Conservation (phyloP, 192 early-diverging fungal species). For the Backusella sp. region DNA sequence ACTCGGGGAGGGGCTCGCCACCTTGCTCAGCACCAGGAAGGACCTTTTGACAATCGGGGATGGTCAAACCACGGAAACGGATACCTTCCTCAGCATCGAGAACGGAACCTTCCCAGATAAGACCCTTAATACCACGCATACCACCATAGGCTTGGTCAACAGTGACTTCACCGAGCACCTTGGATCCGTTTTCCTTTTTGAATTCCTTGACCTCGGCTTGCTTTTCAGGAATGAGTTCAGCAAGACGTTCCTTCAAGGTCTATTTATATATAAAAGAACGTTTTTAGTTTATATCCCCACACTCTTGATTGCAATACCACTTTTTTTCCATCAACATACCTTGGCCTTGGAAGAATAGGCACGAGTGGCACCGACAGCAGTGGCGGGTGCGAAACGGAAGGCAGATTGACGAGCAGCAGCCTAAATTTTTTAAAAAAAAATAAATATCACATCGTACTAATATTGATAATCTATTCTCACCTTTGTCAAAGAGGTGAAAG, state of each 20-base stretch:
- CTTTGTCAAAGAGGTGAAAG: not conserved
- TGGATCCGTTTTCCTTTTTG: constrained; percentile 85
- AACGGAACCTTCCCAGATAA: constrained; percentile 98
- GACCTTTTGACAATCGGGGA: constrained; percentile 92
- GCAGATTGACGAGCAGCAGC: not conserved
- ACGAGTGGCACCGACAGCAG: constrained; percentile 40
- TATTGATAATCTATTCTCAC: not conserved
- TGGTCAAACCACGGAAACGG: constrained; percentile 94
- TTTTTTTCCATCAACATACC: constrained; percentile 25
- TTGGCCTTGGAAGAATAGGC: constrained; percentile 50
- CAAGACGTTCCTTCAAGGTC: constrained; percentile 91
- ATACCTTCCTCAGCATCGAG: constrained; percentile 98
- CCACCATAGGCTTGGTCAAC: constrained; percentile 98
- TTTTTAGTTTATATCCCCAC: not conserved
- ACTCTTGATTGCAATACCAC: not conserved
- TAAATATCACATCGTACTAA: not conserved
- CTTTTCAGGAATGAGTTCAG: constrained; percentile 94
- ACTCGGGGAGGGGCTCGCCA: constrained; percentile 93
- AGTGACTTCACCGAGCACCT: constrained; percentile 91
- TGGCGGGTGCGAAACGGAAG: constrained; percentile 32
- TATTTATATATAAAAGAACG: constrained; percentile 33
- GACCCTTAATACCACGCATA: constrained; percentile 99
- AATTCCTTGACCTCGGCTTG: constrained; percentile 93
- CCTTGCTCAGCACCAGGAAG: constrained; percentile 88
- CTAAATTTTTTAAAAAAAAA: not conserved